A percentile compares a stretch with the other conserved stretches of the same genome.
These are phyloP conservation scores for Cocos nucifera DNA, from an alignment of 176 grass and related monocot species.

Conservation along the genomic window DNA sequence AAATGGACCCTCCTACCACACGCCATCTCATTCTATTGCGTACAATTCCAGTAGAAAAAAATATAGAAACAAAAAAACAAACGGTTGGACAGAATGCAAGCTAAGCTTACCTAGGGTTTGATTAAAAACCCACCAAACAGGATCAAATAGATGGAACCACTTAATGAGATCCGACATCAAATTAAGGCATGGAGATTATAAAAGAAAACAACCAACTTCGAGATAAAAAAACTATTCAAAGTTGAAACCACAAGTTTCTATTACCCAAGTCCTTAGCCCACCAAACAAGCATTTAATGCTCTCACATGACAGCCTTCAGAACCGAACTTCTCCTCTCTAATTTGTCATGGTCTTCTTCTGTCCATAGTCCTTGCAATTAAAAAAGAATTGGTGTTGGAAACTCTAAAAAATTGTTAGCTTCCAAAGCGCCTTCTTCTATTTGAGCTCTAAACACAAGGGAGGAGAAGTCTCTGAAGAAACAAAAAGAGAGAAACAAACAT, in stretches of 20 bases:
- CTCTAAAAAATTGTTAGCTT: slow-evolving; percentile 24
- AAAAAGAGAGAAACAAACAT: slow-evolving; percentile 40
- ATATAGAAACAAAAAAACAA: slow-evolving; percentile 18
- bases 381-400: slow-evolving; percentile 12
- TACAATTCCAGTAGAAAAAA: background rate
- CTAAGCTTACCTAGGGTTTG: slow-evolving; percentile 55
- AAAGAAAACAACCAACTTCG: slow-evolving; percentile 9
- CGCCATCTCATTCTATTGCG: no score
- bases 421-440: slow-evolving; percentile 13
- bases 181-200: slow-evolving; percentile 15
- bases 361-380: background rate
- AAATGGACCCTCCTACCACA: no score
- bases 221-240: slow-evolving; percentile 17
- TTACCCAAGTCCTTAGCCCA: slow-evolving; percentile 35
- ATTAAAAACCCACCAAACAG: slow-evolving; percentile 44
- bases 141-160: slow-evolving; percentile 57
- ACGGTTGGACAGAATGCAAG: slow-evolving; percentile 63
- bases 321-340: slow-evolving; percentile 2
- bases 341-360: background rate
- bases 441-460: slow-evolving; percentile 43
- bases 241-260: slow-evolving; percentile 39
- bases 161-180: slow-evolving; percentile 68
- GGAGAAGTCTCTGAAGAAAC: background rate
- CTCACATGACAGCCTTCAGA: slow-evolving; percentile 44
- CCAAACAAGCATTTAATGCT: slow-evolving; percentile 36